These are phyloP conservation scores for Pseudofabraea citricarpa DNA, from an alignment of 2,329 filamentous ascomycete species.

Conservation along the genomic window DNA sequence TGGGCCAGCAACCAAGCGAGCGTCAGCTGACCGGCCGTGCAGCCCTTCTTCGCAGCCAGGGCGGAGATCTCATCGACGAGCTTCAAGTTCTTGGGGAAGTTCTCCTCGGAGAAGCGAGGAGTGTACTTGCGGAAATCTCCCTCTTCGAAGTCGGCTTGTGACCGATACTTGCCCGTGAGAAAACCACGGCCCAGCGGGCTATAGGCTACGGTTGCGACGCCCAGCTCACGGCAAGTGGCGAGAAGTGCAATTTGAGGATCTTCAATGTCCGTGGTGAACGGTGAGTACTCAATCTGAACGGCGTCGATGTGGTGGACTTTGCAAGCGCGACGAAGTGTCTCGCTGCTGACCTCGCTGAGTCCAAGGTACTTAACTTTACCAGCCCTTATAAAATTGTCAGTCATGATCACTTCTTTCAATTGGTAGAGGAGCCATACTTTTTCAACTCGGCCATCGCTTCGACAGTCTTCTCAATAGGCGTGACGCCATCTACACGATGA, in stretches of 20 bases:
- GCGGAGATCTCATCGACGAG: conserved; percentile 38
- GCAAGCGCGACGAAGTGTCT: conserved; percentile 44
- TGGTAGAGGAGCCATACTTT: conserved; percentile 9
- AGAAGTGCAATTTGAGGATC: conserved; percentile 41
- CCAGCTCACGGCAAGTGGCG: conserved; percentile 52
- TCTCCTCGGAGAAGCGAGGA: conserved; percentile 44
- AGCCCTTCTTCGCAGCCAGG: conserved; percentile 44
- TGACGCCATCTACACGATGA: conserved; percentile 34
- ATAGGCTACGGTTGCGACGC: conserved; percentile 52
- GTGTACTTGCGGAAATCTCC: conserved; percentile 40
- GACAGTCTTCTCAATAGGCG: conserved; percentile 39
- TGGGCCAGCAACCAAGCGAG: conserved; percentile 48
- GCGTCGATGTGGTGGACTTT: conserved; percentile 45
- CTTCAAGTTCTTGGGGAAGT: conserved; percentile 45
- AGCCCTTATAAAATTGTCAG: conserved; percentile 30
- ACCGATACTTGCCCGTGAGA: conserved; percentile 45
- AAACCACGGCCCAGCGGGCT: conserved; percentile 56
- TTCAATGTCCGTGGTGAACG: conserved; percentile 55
- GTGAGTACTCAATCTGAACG: conserved; percentile 50
- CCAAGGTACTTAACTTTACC: conserved; percentile 55
- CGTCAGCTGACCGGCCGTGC: conserved; percentile 44
- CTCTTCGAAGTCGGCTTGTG: conserved; percentile 40
- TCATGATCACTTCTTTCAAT: not conserved
- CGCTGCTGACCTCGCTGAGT: conserved; percentile 44
- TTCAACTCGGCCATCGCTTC: conserved; percentile 35